These are phyloP conservation scores for Jacaranda mimosifolia DNA, from an alignment of 257 asterid genomes.

Conservation along the genomic window DNA sequence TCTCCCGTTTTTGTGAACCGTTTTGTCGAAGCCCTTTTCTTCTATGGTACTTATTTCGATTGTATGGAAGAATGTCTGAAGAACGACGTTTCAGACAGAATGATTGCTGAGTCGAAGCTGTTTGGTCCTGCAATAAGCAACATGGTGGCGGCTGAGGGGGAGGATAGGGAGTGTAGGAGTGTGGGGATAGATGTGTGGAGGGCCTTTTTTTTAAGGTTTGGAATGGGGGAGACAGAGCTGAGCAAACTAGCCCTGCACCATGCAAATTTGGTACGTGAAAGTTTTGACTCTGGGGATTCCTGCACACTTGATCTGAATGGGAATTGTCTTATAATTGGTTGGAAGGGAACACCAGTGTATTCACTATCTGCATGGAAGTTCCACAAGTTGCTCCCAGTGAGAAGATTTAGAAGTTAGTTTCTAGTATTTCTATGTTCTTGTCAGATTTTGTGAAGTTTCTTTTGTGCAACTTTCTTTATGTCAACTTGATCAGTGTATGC, in stretches of 20 bases:
- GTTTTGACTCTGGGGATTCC: constrained; percentile 43
- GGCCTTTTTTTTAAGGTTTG: constrained; percentile 44
- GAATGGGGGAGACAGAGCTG: constrained; percentile 48
- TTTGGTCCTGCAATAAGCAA: constrained; percentile 49
- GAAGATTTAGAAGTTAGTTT: neutral
- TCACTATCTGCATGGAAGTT: constrained; percentile 67
- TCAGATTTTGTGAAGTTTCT: too few species aligned
- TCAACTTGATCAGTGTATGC: too few species aligned
- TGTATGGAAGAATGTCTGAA: constrained; percentile 53
- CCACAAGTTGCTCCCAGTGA: neutral
- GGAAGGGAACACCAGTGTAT: constrained; percentile 59
- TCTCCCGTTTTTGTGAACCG: constrained; percentile 57
- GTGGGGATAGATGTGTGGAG: constrained; percentile 57
- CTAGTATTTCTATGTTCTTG: too few species aligned
- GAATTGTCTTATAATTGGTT: constrained; percentile 53
- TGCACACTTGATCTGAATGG: constrained; percentile 50
- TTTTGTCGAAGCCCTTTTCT: constrained; percentile 58
- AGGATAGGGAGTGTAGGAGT: constrained; percentile 54
- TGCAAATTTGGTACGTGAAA: constrained; percentile 50
- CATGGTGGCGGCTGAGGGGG: constrained; percentile 56
- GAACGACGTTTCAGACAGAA: constrained; percentile 47
- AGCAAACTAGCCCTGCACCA: constrained; percentile 53
- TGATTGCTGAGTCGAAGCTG: constrained; percentile 40
- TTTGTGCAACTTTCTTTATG: too few species aligned
- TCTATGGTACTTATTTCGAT: constrained; percentile 60